phyloP scores from a whole-genome alignment of 2,329 filamentous ascomycete genomes.

The Uncinocarpus reesii region DNA sequence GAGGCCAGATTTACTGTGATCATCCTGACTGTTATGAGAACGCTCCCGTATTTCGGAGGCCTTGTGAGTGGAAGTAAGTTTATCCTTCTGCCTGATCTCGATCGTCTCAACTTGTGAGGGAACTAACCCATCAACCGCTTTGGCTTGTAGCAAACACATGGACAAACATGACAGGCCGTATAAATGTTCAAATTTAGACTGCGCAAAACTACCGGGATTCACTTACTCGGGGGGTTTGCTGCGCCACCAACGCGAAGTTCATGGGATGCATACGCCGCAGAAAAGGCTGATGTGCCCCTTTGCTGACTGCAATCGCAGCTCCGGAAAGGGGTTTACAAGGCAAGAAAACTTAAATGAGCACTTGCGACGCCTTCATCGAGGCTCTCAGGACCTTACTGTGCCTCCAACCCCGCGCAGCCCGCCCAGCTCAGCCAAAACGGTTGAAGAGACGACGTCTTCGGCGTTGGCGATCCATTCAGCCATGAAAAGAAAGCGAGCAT shows the following conservation, averaged over 20 bases:
- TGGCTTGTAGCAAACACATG: conserved; percentile 72
- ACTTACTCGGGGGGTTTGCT: conserved; percentile 87
- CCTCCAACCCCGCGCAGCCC: background rate
- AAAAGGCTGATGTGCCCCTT: conserved; percentile 85
- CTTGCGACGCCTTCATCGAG: conserved; percentile 73
- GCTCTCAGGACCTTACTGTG: background rate
- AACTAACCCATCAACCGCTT: background rate
- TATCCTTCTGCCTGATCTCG: background rate
- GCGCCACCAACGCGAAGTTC: conserved; percentile 85
- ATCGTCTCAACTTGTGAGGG: background rate
- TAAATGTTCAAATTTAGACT: conserved; percentile 69
- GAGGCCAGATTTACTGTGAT: conserved; percentile 69
- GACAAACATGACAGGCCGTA: conserved; percentile 95
- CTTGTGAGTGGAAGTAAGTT: conserved; percentile 89
- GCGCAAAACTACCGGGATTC: conserved; percentile 85
- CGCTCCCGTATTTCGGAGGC: conserved; percentile 59
- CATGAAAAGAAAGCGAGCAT: conserved; percentile 27
- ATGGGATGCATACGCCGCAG: conserved; percentile 78
- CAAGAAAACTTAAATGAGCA: conserved; percentile 94
- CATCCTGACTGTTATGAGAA: conserved; percentile 58
- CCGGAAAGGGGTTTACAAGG: conserved; percentile 79
- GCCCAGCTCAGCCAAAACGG: background rate
- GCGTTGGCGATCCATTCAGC: conserved; percentile 6
- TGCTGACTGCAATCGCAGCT: conserved; percentile 75
- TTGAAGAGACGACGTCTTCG: background rate